These are phyloP conservation scores for Vigna hirtella DNA, from an alignment of 306 rosid species.

Conservation along the genomic window DNA sequence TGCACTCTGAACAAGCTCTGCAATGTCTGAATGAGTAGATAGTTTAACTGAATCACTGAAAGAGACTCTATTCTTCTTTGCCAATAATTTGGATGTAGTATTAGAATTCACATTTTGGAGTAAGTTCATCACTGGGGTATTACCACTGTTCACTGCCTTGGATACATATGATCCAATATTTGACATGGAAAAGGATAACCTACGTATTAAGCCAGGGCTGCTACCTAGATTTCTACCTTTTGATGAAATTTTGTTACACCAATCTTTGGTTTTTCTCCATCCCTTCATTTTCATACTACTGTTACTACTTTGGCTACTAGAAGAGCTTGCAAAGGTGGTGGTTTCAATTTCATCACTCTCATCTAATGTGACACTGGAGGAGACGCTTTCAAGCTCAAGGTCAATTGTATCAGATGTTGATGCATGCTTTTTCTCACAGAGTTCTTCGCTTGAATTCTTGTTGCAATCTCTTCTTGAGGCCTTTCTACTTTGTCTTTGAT, in stretches of 20 bases:
- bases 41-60: conserved; percentile 50
- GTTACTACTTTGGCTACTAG: conserved; percentile 51
- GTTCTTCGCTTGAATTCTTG: conserved; percentile 29
- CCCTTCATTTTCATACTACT: conserved; percentile 32
- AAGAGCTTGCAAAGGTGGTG: conserved; percentile 47
- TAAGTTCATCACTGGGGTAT: background rate
- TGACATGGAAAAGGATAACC: conserved; percentile 49
- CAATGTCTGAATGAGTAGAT: background rate
- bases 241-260: conserved; percentile 1
- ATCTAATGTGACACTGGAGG: conserved; percentile 44
- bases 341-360: conserved; percentile 50
- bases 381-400: conserved; percentile 39
- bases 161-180: conserved; percentile 38
- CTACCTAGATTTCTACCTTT: conserved; percentile 20
- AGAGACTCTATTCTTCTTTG: conserved; percentile 50
- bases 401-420: background rate
- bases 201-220: conserved; percentile 22
- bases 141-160: conserved; percentile 1
- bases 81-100: conserved; percentile 8
- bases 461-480: conserved; percentile 6
- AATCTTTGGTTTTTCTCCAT: conserved; percentile 44
- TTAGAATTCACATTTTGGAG: background rate
- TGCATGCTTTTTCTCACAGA: conserved; percentile 4
- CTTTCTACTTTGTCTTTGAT: conserved; percentile 25
- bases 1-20: conserved; percentile 33